Evolutionary conservation across 2,329 filamentous ascomycete genomes (phyloP).

Genomic region (Neopestalotiopsis sp.): DNA sequence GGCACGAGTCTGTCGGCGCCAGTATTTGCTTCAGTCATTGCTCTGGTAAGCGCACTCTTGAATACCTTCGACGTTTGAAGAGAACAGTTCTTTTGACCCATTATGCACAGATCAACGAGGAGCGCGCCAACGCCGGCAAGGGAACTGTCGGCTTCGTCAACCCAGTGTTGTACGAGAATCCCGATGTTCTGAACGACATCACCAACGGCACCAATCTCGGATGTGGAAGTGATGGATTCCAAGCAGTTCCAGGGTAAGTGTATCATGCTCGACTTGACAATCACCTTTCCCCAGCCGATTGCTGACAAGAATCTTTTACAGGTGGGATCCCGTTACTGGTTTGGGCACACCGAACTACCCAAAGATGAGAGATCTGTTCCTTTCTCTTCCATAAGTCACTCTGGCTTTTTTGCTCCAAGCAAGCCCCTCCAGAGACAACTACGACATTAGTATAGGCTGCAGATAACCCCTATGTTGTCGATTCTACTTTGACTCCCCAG

Average conservation of each 20-base stretch:
- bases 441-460: too few species aligned
- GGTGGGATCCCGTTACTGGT: constrained; percentile 35
- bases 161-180: constrained; percentile 34
- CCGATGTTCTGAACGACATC: constrained; percentile 30
- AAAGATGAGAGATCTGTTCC: constrained; percentile 30
- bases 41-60: constrained; percentile 45
- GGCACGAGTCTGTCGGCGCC: constrained; percentile 54
- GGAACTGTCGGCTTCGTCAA: constrained; percentile 45
- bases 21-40: constrained; percentile 58
- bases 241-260: constrained; percentile 26
- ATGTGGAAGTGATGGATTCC: constrained; percentile 34
- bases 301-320: background rate
- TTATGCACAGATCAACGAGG: constrained; percentile 38
- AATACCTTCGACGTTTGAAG: background rate
- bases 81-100: background rate
- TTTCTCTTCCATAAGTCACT: constrained; percentile 29
- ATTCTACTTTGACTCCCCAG: too few species aligned
- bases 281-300: background rate
- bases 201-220: constrained; percentile 32
- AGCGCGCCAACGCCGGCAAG: constrained; percentile 39
- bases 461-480: too few species aligned
- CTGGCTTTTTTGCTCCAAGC: too few species aligned
- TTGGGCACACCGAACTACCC: constrained; percentile 35
- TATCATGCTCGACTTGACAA: background rate
- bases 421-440: too few species aligned